Percentiles rank a stretch among this genome's conserved stretches.
phyloP scores from a whole-genome alignment of 2,329 filamentous ascomycete genomes.

The Epichloe uncinata region DNA sequence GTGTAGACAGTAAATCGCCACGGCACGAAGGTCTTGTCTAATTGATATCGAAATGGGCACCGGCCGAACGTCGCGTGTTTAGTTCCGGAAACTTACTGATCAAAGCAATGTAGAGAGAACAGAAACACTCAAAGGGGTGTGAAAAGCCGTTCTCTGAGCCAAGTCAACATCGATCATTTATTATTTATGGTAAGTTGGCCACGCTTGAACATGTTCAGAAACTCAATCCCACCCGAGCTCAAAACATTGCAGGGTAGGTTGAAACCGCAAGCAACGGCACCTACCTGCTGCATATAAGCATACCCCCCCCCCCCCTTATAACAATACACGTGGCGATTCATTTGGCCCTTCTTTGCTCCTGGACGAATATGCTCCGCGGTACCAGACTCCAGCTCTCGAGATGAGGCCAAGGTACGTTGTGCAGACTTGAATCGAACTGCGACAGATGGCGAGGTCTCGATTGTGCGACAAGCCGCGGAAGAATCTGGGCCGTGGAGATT shows the following conservation, averaged over 20 bases:
- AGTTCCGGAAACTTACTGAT: too few species aligned
- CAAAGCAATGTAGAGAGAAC: too few species aligned
- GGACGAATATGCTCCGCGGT: conserved; percentile 60
- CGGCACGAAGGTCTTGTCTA: too few species aligned
- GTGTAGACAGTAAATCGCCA: too few species aligned
- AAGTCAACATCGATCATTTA: too few species aligned
- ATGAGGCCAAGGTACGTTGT: conserved; percentile 57
- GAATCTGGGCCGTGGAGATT: conserved; percentile 68
- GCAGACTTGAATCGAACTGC: conserved; percentile 61
- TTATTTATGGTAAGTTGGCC: too few species aligned
- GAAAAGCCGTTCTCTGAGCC: too few species aligned
- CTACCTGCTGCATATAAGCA: not conserved
- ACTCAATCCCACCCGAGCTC: too few species aligned
- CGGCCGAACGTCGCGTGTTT: too few species aligned
- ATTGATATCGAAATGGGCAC: too few species aligned
- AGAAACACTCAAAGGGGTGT: too few species aligned
- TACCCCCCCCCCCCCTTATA: not conserved
- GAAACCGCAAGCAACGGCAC: not conserved
- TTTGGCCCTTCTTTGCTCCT: conserved; percentile 54
- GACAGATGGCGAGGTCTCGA: conserved; percentile 46
- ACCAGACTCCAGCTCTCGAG: conserved; percentile 49
- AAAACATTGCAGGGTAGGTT: not conserved
- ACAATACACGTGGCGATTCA: not conserved
- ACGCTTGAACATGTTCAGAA: too few species aligned
- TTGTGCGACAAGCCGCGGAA: conserved; percentile 53